Percentiles rank a stretch among this genome's conserved stretches.
Conservation (phyloP, 345 rosid species). For the Nephelium lappaceum region DNA sequence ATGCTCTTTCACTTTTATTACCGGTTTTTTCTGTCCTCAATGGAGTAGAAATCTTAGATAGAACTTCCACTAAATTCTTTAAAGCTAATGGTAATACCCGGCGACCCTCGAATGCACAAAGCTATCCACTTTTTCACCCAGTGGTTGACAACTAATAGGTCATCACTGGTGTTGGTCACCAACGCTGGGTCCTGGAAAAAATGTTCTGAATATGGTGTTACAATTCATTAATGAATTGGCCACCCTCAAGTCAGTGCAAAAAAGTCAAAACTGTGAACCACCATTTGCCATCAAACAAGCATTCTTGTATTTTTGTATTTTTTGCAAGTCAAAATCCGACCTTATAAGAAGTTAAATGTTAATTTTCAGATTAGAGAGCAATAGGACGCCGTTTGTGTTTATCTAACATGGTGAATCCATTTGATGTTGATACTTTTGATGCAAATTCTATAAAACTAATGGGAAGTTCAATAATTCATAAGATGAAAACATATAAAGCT, state of each 20-base stretch:
- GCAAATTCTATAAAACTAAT: too few relatives aligned
- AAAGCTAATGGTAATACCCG: too few relatives aligned
- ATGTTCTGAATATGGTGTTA: background rate
- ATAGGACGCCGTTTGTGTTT: too few relatives aligned
- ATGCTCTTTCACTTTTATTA: background rate
- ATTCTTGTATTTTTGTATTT: background rate
- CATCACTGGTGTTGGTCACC: too few relatives aligned
- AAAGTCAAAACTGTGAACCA: background rate
- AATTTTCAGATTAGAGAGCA: too few relatives aligned
- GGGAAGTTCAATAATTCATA: background rate
- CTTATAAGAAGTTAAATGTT: background rate
- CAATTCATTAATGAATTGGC: too few relatives aligned
- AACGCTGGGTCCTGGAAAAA: background rate
- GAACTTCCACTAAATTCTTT: background rate
- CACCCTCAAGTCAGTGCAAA: background rate
- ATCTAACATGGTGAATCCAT: too few relatives aligned
- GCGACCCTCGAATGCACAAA: background rate
- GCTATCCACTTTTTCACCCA: background rate
- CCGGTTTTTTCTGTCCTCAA: background rate
- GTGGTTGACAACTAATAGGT: too few relatives aligned
- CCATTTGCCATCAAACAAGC: background rate
- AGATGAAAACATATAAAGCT: background rate
- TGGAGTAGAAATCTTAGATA: background rate
- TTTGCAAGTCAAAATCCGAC: background rate
- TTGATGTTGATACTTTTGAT: too few relatives aligned